Base-by-base conservation (phyloP, 345 rosid genomes). In the Sisymbrium altissimum region DNA sequence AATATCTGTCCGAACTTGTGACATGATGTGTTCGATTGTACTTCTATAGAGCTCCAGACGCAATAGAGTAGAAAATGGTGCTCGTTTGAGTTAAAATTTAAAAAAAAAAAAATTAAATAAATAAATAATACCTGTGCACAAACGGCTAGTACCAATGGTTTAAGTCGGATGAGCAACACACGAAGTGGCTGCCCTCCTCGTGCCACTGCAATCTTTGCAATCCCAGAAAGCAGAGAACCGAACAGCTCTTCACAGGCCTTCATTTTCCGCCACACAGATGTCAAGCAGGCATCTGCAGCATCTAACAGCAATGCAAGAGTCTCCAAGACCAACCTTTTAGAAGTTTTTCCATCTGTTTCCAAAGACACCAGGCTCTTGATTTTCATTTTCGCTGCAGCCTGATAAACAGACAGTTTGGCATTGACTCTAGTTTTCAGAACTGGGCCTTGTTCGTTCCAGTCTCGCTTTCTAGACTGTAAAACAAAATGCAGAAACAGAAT, bases 171-270 rank as follows among this genome's bases (percentile, higher is more conserved):
- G 73, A 96, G 96, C 81, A 96, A 70, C 75, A 92, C 92, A 38
- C 99, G 98, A 60, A 96, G 77, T 33, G 88, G 96, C 86, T 96
- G 99, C 64, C 99, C 99, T 72, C 98, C 98, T 76, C 87, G 84
- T 44, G 83, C 84, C 63, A 86, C 88, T 62, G 98, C 92, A 83
- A 96, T 87, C 76, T 86, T 87, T 1, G 92, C 87, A 84, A 88
- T 85, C 59, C 98, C 99, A 48, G 86, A 78, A 69, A 96, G 96
- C 74, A 96, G 81, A 65, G 96, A 84, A 54, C 82, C 84, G 38
- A 92, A 92, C 30, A 96, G 84, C 83, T 92, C 94, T 82, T 96
- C 98, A 54, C 99, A 92, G 62, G 76, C 82, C 81, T 90, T 90
- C 82, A 92, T 80, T 82, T 92, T 96, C 63, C 96, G 82, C 99